A percentile compares a stretch with the other conserved stretches of the same genome.
phyloP scores from a whole-genome alignment of 768 basidiomycete genomes.

The Hygrophorus pudorinus region DNA sequence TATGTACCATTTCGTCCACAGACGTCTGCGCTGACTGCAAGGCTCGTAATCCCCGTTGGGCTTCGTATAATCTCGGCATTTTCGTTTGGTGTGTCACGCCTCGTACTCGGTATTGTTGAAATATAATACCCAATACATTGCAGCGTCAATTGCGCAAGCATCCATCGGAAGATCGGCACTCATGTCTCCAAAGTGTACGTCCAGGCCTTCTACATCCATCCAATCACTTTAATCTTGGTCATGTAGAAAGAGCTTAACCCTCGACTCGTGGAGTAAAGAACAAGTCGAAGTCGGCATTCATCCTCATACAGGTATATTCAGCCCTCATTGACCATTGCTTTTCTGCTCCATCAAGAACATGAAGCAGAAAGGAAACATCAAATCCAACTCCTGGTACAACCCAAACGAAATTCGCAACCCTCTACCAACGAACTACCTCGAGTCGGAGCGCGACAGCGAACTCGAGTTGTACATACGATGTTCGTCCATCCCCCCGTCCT shows the following conservation, averaged over 20 bases:
- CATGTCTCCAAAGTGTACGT: slow-evolving; percentile 86
- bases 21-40: slow-evolving; percentile 92
- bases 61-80: slow-evolving; percentile 79
- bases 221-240: slow-evolving; percentile 6
- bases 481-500: slow-evolving; percentile 25
- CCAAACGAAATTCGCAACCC: slow-evolving; percentile 77
- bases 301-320: slow-evolving; percentile 1
- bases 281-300: slow-evolving; percentile 64
- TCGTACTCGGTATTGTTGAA: neutral
- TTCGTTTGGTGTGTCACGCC: slow-evolving; percentile 62
- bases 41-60: slow-evolving; percentile 81
- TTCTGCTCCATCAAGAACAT: slow-evolving; percentile 44
- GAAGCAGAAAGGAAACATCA: slow-evolving; percentile 71
- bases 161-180: slow-evolving; percentile 92
- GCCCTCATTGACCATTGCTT: neutral
- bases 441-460: slow-evolving; percentile 78
- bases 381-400: slow-evolving; percentile 73
- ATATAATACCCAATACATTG: neutral
- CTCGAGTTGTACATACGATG: slow-evolving; percentile 86
- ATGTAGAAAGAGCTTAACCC: slow-evolving; percentile 75
- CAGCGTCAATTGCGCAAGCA: slow-evolving; percentile 80
- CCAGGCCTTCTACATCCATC: neutral
- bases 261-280: slow-evolving; percentile 84
- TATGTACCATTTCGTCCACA: slow-evolving; percentile 20
- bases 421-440: slow-evolving; percentile 71